phyloP scores from a whole-genome alignment of 352 stramenopile species.

The Blastocystis sp. region DNA sequence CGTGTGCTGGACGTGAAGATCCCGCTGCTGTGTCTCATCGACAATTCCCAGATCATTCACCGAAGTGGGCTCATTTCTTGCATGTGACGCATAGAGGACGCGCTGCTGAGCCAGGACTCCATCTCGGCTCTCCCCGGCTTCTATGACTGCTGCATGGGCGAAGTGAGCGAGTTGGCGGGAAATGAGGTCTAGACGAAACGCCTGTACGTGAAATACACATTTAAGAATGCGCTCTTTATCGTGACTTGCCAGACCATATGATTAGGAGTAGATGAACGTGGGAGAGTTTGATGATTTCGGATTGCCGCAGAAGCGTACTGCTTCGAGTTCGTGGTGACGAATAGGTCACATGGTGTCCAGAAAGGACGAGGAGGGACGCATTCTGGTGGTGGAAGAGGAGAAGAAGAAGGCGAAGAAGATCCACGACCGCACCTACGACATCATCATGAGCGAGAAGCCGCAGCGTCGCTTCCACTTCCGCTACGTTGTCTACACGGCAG shows the following conservation, averaged over 20 bases:
- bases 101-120: not conserved
- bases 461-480: slow-evolving; percentile 29
- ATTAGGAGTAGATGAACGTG: slow-evolving; percentile 25
- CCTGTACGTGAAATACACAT: slow-evolving; percentile 43
- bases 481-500: slow-evolving; percentile 46
- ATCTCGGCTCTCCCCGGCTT: slow-evolving; percentile 36
- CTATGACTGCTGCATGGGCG: slow-evolving; percentile 53
- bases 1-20: slow-evolving; percentile 44
- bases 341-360: slow-evolving; percentile 22
- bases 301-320: slow-evolving; percentile 18
- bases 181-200: slow-evolving; percentile 16
- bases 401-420: slow-evolving; percentile 54
- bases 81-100: not conserved
- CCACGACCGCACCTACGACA: not conserved
- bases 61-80: not conserved
- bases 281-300: slow-evolving; percentile 28
- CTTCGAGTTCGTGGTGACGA: not conserved
- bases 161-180: not conserved
- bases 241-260: not conserved
- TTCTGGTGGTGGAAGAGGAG: slow-evolving; percentile 15
- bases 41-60: slow-evolving; percentile 45
- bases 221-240: slow-evolving; percentile 32
- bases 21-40: slow-evolving; percentile 27
- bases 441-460: slow-evolving; percentile 47
- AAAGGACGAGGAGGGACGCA: not conserved